Evolutionary conservation across 352 stramenopile genomes (phyloP).

Genomic region (Pelagophyceae sp.): DNA sequence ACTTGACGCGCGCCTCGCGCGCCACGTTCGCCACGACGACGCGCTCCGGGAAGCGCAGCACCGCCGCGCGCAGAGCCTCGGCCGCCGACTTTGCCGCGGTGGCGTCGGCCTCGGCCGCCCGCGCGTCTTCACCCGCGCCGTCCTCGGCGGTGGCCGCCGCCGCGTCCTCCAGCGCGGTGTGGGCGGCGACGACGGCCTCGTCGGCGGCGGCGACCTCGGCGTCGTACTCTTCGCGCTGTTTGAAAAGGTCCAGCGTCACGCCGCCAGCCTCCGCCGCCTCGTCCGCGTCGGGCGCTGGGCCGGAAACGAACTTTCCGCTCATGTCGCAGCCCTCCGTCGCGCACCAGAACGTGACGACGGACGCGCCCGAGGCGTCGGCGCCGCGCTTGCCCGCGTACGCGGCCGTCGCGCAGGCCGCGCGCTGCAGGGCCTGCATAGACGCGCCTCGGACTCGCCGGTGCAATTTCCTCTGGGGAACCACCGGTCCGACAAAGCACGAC

Average conservation of each 20-base stretch:
- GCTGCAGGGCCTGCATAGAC: neutral
- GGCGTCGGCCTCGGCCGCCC: neutral
- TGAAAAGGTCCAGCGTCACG: slow-evolving; percentile 19
- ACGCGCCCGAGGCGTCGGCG: slow-evolving; percentile 38
- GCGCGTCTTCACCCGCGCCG: no score
- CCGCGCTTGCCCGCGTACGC: slow-evolving; percentile 59
- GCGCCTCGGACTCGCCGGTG: no score
- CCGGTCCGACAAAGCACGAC: no score
- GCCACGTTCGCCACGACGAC: slow-evolving; percentile 68
- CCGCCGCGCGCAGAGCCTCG: neutral
- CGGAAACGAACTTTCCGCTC: slow-evolving; percentile 53
- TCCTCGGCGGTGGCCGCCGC: neutral
- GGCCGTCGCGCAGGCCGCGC: slow-evolving; percentile 49
- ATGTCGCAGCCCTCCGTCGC: slow-evolving; percentile 51
- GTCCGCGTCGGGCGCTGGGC: slow-evolving; percentile 10
- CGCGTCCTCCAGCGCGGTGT: neutral
- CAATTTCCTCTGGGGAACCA: no score
- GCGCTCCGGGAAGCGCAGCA: slow-evolving; percentile 46
- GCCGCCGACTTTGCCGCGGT: neutral
- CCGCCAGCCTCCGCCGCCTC: slow-evolving; percentile 17
- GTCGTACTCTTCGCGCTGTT: slow-evolving; percentile 17
- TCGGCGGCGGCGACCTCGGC: neutral
- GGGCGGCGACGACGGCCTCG: slow-evolving; percentile 9
- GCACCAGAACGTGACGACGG: slow-evolving; percentile 55
- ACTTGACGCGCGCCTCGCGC: slow-evolving; percentile 63